Percentiles rank a stretch among this genome's conserved stretches.
Evolutionary conservation across 2,329 filamentous ascomycete species (phyloP).

Genomic region (Cladobotryum protrusum): DNA sequence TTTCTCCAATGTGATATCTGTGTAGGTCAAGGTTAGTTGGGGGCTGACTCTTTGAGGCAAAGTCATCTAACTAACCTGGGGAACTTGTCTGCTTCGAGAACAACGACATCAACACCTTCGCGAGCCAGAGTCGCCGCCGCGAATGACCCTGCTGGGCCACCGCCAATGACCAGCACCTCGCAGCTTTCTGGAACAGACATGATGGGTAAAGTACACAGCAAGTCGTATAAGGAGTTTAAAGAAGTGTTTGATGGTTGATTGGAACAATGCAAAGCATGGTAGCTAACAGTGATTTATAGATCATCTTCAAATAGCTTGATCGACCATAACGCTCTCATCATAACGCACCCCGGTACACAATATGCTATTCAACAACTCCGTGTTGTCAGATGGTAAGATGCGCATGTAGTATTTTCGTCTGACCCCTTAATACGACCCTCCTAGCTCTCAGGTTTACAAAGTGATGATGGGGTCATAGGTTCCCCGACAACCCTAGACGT

Average conservation of each 20-base stretch:
- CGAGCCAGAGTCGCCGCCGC: conserved; percentile 36
- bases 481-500: too few relatives aligned
- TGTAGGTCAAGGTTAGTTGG: neutral
- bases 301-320: too few relatives aligned
- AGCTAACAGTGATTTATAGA: too few relatives aligned
- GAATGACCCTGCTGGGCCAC: conserved; percentile 41
- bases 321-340: too few relatives aligned
- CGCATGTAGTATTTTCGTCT: too few relatives aligned
- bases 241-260: neutral
- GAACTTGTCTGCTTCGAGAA: conserved; percentile 39
- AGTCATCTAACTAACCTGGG: conserved; percentile 24
- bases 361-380: too few relatives aligned
- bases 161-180: conserved; percentile 37
- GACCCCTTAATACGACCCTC: too few relatives aligned
- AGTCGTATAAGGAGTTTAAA: neutral
- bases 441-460: too few relatives aligned
- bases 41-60: neutral
- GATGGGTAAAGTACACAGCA: neutral
- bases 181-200: conserved; percentile 19
- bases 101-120: conserved; percentile 37
- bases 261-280: neutral
- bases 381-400: too few relatives aligned
- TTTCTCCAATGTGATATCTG: conserved; percentile 33
- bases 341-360: too few relatives aligned
- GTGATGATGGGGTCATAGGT: too few relatives aligned